Percentiles rank a stretch among this genome's conserved stretches.
Conservation (phyloP, 768 basidiomycete species). For the Cystobasidium ongulense region DNA sequence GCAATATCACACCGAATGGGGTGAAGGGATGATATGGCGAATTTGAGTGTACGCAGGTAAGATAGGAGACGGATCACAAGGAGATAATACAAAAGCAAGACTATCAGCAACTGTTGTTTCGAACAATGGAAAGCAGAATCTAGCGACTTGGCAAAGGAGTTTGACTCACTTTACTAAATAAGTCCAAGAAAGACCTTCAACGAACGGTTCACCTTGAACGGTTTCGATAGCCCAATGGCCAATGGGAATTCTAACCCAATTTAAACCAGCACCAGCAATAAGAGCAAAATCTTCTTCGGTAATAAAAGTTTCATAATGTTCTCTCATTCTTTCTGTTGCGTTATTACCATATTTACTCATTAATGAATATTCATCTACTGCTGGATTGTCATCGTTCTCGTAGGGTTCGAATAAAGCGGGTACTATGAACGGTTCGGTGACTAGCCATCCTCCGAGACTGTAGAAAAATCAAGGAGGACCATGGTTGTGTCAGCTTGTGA, state of each 20-base stretch:
- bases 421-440: slow-evolving; percentile 66
- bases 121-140: slow-evolving; percentile 45
- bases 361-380: slow-evolving; percentile 76
- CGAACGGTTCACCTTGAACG: slow-evolving; percentile 68
- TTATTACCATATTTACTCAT: slow-evolving; percentile 63
- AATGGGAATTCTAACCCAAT: slow-evolving; percentile 83
- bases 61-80: too few relatives aligned
- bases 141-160: too few relatives aligned
- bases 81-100: neutral
- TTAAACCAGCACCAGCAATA: slow-evolving; percentile 87
- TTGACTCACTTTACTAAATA: slow-evolving; percentile 46
- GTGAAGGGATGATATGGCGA: too few relatives aligned
- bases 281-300: slow-evolving; percentile 91
- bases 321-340: slow-evolving; percentile 60
- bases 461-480: neutral
- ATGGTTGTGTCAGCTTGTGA: neutral
- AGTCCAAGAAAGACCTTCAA: slow-evolving; percentile 72
- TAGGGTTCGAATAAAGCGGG: slow-evolving; percentile 49
- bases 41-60: neutral
- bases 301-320: slow-evolving; percentile 91
- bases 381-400: slow-evolving; percentile 50
- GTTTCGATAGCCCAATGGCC: slow-evolving; percentile 89
- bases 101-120: too few relatives aligned
- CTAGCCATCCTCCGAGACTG: slow-evolving; percentile 77
- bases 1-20: too few relatives aligned